Base-by-base conservation (phyloP, 2,329 filamentous ascomycete genomes). In the Cladophialophora psammophila region DNA sequence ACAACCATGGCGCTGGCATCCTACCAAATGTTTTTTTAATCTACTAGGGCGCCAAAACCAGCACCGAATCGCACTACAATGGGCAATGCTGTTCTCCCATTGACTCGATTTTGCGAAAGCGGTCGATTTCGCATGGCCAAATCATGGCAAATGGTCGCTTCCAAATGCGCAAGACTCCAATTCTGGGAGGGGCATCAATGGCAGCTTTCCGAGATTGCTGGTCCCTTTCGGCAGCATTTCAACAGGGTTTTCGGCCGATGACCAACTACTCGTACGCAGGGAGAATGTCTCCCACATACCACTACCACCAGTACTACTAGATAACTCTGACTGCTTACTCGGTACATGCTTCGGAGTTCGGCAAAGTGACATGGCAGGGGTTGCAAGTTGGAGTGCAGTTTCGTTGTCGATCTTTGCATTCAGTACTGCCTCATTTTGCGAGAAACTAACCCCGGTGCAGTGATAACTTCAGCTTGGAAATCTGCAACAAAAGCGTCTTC, bases 101-200 rank as follows among this genome's bases (percentile, higher is more conserved):
- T 26, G 12, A 50, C 45, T n/a, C 45, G 45, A 9, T 50, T 10
- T 50, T n/a, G 45, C 45, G 18, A 50, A 10, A 26, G 45, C 26
- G 45, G 45, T 50, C 26, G 45, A 26, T 50, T 50, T 20, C 45
- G 45, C 45, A 50, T 50, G 18, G 45, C 20, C 45, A 50, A 12
- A 50, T 50, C 45, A 50, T 50, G 45, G 45, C 45, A 50, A 50
- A 26, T 50, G 45, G 18, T 4, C 18, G 9, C 45, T 2, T 50
- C 45, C 10, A 8, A 12, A 2, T 9, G 26, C 26, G 45, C 45
- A 20, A 26, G 20, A 50, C 18, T 50, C 10, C 9, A 26, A 26
- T 10, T 26, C 26, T 10, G 10, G 26, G 26, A 26, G 26, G 26
- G 45, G 45, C 45, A 50, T 50, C 45, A 50, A 10, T 50, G 45